Base-by-base conservation (phyloP, 345 rosid species). In the Fremontodendron californicum region DNA sequence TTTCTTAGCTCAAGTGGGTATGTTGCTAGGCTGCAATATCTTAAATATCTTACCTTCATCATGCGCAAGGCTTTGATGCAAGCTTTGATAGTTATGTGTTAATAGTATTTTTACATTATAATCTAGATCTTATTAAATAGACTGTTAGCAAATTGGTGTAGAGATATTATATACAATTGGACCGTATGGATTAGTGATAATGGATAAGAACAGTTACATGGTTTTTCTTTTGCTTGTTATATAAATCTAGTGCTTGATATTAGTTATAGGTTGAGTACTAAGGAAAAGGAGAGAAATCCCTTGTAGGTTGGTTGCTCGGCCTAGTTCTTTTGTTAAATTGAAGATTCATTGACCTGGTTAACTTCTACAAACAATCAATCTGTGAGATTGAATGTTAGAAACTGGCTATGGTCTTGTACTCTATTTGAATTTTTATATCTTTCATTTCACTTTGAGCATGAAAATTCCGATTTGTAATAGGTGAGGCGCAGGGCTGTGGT, bases 401-500 rank as follows among this genome's bases (percentile, higher is more conserved):
- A 52, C 54, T 51, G n/a, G 75, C 48, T 58, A 49, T 40, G 35
- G 5, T 43, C 21, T 25, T 69, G 55, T 52, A 10, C 19, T 76
- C 9, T 37, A 33, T 9, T 46, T 77, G 1, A 71, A 0, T 13
- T 78, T 78, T 63, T 48, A 29, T 45, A 11, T 42, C 39, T 73
- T 1, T 69, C 51, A 23, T 62, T 73, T 78, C 60, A 48, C 25
- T 71, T 71, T 52, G 43, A 61, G 65, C 45, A 9, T 64, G 57
- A 46, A 60, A 42, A 45, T 61, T 67, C 25, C 70, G 61, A 42
- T 72, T 86, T 86, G n/a, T 61, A 54, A 35, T 76, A 94, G 98
- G 97, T 85, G 39, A 90, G 99, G 80, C 88, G 99, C 55, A 88
- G 91, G 83, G 98, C 98, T 48, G 98, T 91, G 76, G 97, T 87